These are phyloP conservation scores for Santalum album DNA, from an alignment of 164 flowering plant species.

Conservation along the genomic window DNA sequence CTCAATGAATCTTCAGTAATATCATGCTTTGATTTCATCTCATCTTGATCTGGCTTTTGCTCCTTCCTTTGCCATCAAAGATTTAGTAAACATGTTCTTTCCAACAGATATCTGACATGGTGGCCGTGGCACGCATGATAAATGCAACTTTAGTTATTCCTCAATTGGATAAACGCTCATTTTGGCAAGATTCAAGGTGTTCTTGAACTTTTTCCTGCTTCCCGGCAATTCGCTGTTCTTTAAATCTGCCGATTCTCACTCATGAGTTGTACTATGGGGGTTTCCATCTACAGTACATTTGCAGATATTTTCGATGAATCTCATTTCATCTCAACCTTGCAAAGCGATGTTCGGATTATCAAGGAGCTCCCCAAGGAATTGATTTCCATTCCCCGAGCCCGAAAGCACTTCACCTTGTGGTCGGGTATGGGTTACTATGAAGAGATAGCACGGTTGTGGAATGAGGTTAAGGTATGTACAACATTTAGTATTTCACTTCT, in stretches of 20 bases:
- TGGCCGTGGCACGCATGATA: conserved; percentile 89
- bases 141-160: conserved; percentile 98
- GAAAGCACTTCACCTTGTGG: conserved; percentile 94
- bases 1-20: no score
- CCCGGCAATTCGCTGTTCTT: not conserved
- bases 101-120: conserved; percentile 84
- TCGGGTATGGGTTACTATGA: conserved; percentile 68
- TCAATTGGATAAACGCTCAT: conserved; percentile 79
- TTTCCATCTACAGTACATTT: conserved; percentile 44
- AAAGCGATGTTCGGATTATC: conserved; percentile 60
- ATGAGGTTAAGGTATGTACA: conserved; percentile 52
- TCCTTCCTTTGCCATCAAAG: not conserved
- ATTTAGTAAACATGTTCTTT: not conserved
- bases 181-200: conserved; percentile 94
- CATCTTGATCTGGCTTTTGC: not conserved
- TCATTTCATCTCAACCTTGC: conserved; percentile 68
- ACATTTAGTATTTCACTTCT: not conserved
- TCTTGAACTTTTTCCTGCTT: conserved; percentile 2
- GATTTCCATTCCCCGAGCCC: conserved; percentile 61
- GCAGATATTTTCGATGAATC: conserved; percentile 80
- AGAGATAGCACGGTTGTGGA: conserved; percentile 68
- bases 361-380: conserved; percentile 81
- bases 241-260: not conserved
- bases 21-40: no score
- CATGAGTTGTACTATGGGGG: conserved; percentile 1